phyloP scores from a whole-genome alignment of 768 basidiomycete species.

The Strobilomyces confusus region DNA sequence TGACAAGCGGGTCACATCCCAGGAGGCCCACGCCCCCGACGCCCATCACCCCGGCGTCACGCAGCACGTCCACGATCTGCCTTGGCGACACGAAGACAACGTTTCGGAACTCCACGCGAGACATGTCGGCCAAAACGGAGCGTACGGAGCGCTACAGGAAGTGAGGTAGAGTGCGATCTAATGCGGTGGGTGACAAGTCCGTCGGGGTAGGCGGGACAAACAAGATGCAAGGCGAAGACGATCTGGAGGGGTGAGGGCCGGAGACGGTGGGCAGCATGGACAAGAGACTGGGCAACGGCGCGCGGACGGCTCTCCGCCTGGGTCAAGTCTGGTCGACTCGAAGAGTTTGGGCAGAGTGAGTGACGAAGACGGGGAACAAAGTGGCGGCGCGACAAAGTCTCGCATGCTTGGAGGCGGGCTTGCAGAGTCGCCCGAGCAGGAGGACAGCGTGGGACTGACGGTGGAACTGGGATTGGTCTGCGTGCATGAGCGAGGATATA shows the following conservation, averaged over 20 bases:
- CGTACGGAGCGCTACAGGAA: too few species aligned
- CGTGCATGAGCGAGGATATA: conserved; percentile 18
- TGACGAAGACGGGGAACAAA: conserved; percentile 22
- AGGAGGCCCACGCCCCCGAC: background rate
- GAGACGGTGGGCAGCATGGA: conserved; percentile 24
- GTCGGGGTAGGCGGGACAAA: conserved; percentile 5
- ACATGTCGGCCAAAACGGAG: background rate
- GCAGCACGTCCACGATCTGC: conserved; percentile 38
- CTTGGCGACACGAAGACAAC: conserved; percentile 14
- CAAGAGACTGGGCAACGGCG: conserved; percentile 24
- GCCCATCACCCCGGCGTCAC: conserved; percentile 39
- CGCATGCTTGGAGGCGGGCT: background rate
- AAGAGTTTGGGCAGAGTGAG: conserved; percentile 20
- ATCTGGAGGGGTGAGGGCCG: conserved; percentile 5
- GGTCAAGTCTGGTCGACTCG: conserved; percentile 13
- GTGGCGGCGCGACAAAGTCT: conserved; percentile 20
- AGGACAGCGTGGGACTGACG: conserved; percentile 15
- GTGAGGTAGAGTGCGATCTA: too few species aligned
- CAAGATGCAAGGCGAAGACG: conserved; percentile 8
- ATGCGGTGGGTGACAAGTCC: background rate
- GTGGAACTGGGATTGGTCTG: background rate
- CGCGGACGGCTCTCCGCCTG: conserved; percentile 7
- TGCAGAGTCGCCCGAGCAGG: conserved; percentile 15
- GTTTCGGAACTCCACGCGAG: conserved; percentile 4
- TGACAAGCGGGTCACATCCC: conserved; percentile 3